Evolutionary conservation across 202 grass and related monocot species (phyloP), one percentile per base, ranked within the genome.

Genomic region (Hordeum pubiflorum): DNA sequence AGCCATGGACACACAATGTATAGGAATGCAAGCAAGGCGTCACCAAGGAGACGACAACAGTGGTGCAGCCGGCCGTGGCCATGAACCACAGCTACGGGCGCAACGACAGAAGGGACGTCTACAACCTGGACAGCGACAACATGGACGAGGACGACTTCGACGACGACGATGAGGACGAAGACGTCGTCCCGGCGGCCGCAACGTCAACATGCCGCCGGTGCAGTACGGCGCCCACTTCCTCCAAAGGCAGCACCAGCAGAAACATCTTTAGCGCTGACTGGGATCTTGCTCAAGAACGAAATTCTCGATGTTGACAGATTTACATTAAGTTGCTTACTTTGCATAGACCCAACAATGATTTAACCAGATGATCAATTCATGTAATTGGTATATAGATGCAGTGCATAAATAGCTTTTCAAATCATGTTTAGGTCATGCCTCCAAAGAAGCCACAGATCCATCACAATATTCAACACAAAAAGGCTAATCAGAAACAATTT

Each of bases 221-320:
- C 29, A 85, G 56, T 95, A 90, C 85, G 84, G 88, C 75, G 80
- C 88, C 75, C 89, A 92, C 61, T 95, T 92, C 75, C 85, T 92
- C 81, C 93, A 88, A 83, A 83, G 87, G 74, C 91, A 63, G 48
- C 86, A 85, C 15, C 78, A 85, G 52, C 81, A 88, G n/a, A n/a
- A n/a, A n/a, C n/a, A n/a, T n/a, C n/a, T n/a, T n/a, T n/a, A n/a
- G n/a, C n/a, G n/a, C n/a, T n/a, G n/a, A n/a, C n/a, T n/a, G n/a
- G n/a, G n/a, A n/a, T n/a, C n/a, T n/a, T n/a, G n/a, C n/a, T n/a
- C n/a, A n/a, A n/a, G n/a, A n/a, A n/a, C n/a, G n/a, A n/a, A n/a
- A n/a, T n/a, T n/a, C n/a, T n/a, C n/a, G 29, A 29, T 3, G 3
- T 29, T 29, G 29, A 3, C 3, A 29, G 29, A 29, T 29, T 29